Evolutionary conservation across 108 stramenopile species (phyloP), one percentile per base, ranked within the genome.

Genomic region (Pseudonitzschia delicatissima): DNA sequence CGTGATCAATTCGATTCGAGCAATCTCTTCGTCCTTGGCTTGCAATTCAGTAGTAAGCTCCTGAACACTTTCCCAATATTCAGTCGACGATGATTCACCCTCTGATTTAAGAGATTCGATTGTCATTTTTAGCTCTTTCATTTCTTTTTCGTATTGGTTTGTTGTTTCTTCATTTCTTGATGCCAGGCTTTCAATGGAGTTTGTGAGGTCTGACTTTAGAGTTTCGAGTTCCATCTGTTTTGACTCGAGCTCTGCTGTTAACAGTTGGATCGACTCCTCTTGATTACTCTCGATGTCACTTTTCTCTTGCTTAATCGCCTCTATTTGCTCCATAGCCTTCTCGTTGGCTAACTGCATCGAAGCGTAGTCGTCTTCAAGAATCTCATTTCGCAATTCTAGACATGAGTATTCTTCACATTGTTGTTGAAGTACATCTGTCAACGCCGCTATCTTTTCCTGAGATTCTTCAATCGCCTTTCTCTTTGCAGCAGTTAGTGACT

Each of bases 331-430:
- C 9, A 2, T 31, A 7, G 53, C 29, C 31, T 31, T 28, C 23
- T 55, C 53, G 18, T 28, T 27, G 9, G 15, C 28, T n/a, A 27
- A 55, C 27, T 55, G 28, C 26, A 33, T 29, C 28, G 32, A 31
- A 55, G 28, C 32, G 53, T 55, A 55, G 4, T 55, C 53, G n/a
- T 55, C 53, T 55, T 55, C 26, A 55, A 55, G 53, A 13, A 55
- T 55, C 11, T 55, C 31, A 4, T 31, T 5, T 55, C 53, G 28
- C 53, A 33, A 31, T 55, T 55, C 53, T 7, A 33, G 28, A 27
- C 31, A 55, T 29, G 53, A 55, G 31, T 31, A 33, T 29, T 55
- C 53, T 55, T 55, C 53, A 33, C 27, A 55, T n/a, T 48, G 20
- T 2, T 9, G 23, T 23, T 48, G 47, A 23, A 48, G 47, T 21